phyloP scores from a whole-genome alignment of 805 yeast species.

The Wickerhamomyces chambardii region DNA sequence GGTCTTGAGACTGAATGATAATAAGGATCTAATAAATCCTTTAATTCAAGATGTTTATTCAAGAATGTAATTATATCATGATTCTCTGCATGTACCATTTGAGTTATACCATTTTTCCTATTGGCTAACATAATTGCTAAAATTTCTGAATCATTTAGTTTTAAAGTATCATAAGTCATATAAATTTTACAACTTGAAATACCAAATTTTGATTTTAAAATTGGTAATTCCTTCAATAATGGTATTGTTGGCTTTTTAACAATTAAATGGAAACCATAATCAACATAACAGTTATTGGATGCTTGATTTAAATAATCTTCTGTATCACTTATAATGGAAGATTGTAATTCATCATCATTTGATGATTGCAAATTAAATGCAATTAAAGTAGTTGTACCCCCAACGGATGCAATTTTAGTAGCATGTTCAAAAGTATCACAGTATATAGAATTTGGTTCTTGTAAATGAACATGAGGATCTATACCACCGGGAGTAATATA shows the following conservation, averaged over 20 bases:
- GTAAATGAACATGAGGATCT: slow-evolving; percentile 34
- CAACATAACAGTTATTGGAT: slow-evolving; percentile 23
- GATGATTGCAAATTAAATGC: slow-evolving; percentile 31
- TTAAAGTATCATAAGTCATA: slow-evolving; percentile 35
- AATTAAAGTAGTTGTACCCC: slow-evolving; percentile 36
- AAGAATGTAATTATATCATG: slow-evolving; percentile 34
- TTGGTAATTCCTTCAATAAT: slow-evolving; percentile 21
- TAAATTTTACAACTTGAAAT: slow-evolving; percentile 32
- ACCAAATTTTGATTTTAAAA: slow-evolving; percentile 25
- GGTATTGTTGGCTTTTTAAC: slow-evolving; percentile 19
- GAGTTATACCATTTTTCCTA: slow-evolving; percentile 32
- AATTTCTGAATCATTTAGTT: slow-evolving; percentile 31
- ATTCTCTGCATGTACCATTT: slow-evolving; percentile 45
- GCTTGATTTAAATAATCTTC: slow-evolving; percentile 18
- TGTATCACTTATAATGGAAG: slow-evolving; percentile 9
- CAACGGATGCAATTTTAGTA: slow-evolving; percentile 30
- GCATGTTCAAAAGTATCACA: slow-evolving; percentile 31
- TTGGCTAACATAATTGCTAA: slow-evolving; percentile 28
- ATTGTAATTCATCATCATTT: slow-evolving; percentile 10
- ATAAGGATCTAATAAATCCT: slow-evolving; percentile 29
- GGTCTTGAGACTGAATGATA: slow-evolving; percentile 39
- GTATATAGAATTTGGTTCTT: slow-evolving; percentile 26
- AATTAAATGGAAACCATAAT: slow-evolving; percentile 33
- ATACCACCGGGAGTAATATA: slow-evolving; percentile 37
- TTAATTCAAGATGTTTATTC: slow-evolving; percentile 27